Evolutionary conservation across 2,329 filamentous ascomycete species (phyloP).

Genomic region (Verticillium alfalfae): DNA sequence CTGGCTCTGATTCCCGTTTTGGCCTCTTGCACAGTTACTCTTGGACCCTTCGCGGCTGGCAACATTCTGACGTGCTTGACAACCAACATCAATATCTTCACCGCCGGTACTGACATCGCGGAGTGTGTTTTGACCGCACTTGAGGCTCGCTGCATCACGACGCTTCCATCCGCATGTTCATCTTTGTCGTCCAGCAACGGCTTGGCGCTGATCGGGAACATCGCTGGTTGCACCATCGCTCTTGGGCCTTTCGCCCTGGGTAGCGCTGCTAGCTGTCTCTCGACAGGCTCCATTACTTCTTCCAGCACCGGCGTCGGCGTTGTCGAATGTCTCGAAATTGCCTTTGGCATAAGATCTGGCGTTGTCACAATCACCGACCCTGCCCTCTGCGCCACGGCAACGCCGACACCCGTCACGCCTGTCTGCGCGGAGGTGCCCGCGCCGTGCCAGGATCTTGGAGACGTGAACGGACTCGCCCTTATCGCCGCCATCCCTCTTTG

Average conservation of each 20-base stretch:
- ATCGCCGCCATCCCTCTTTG: background rate
- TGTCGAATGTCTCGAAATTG: background rate
- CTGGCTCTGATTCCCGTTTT: slow-evolving; percentile 6
- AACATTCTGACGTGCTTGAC: slow-evolving; percentile 3
- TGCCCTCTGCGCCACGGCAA: background rate
- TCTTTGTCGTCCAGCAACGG: background rate
- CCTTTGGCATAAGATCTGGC: background rate
- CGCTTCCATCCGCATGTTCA: slow-evolving; percentile 2
- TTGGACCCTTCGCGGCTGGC: slow-evolving; percentile 6
- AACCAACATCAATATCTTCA: slow-evolving; percentile 1
- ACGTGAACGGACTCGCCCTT: background rate
- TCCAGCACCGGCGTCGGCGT: background rate
- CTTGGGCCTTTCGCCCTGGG: background rate
- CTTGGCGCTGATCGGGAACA: background rate
- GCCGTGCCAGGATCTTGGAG: background rate
- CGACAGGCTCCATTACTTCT: background rate
- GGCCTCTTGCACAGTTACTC: slow-evolving; percentile 7
- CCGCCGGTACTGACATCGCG: slow-evolving; percentile 6
- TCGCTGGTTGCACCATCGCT: background rate
- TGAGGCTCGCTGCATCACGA: slow-evolving; percentile 2
- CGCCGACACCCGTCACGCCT: background rate
- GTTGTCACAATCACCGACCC: background rate
- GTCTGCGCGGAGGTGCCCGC: background rate
- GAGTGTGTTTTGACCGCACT: slow-evolving; percentile 6
- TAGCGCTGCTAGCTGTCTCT: background rate